Evolutionary conservation across 2,329 filamentous ascomycete genomes (phyloP).

Genomic region (Zymoseptoria pseudotritici): DNA sequence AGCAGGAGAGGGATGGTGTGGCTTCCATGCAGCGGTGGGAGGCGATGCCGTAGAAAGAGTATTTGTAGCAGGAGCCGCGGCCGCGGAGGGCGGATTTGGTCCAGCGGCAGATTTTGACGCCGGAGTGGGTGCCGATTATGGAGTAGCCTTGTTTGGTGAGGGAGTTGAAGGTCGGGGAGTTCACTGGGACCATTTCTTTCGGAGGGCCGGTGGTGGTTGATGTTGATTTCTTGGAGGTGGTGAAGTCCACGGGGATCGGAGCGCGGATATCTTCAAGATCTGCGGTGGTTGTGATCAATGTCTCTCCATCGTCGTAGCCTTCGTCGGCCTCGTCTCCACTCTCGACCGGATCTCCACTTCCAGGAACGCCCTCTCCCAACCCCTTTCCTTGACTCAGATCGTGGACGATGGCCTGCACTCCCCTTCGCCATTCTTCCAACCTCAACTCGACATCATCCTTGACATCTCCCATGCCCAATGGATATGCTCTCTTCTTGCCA

Average conservation of each 20-base stretch:
- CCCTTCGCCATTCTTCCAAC: slow-evolving; percentile 69
- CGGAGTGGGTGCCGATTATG: slow-evolving; percentile 90
- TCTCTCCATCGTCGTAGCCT: slow-evolving; percentile 44
- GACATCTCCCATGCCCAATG: slow-evolving; percentile 79
- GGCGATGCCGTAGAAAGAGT: slow-evolving; percentile 91
- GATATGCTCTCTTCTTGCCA: slow-evolving; percentile 75
- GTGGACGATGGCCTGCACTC: slow-evolving; percentile 63
- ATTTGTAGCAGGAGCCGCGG: slow-evolving; percentile 95
- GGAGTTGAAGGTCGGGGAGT: slow-evolving; percentile 78
- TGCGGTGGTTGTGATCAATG: slow-evolving; percentile 31
- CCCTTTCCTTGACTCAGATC: slow-evolving; percentile 48
- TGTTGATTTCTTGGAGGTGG: slow-evolving; percentile 49
- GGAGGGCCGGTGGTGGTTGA: slow-evolving; percentile 41
- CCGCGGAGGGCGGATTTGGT: slow-evolving; percentile 93
- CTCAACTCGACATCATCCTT: slow-evolving; percentile 54
- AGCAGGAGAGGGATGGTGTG: slow-evolving; percentile 88
- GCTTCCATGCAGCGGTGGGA: slow-evolving; percentile 99
- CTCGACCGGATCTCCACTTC: slow-evolving; percentile 76
- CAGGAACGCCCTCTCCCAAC: slow-evolving; percentile 60
- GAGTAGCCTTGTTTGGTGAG: slow-evolving; percentile 95
- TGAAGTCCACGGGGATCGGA: slow-evolving; percentile 78
- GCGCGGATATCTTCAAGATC: slow-evolving; percentile 73
- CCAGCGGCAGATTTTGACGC: slow-evolving; percentile 97
- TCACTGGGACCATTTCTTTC: slow-evolving; percentile 92
- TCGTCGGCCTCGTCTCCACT: slow-evolving; percentile 69